Evolutionary conservation across 176 grass and related monocot species (phyloP), one percentile per base, ranked within the genome.

Genomic region (Puya raimondii): DNA sequence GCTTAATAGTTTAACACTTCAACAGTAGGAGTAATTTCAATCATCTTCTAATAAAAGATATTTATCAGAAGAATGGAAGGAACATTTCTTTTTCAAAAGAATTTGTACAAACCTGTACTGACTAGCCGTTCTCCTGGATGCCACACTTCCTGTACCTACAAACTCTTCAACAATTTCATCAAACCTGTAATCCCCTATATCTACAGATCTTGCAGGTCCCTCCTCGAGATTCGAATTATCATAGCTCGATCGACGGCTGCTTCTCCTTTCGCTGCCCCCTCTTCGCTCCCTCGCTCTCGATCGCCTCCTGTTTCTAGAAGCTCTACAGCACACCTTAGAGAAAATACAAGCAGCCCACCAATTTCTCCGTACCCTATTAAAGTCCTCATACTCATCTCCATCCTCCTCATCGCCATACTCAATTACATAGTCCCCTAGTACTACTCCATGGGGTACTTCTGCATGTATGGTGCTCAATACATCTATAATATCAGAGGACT

Each of bases 371-470:
- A 82, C 90, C 57, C 86, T 78, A 74, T 42, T 79, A 64, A 86
- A 87, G 64, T 83, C 89, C 64, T 90, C 89, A 48, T 88, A 88
- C 59, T 92, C 89, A 53, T 90, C 94, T 75, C 86, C 89, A 53
- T 79, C 71, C 59, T 97, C 94, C 73, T 92, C 89, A 80, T 93
- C 89, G 1, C 86, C 94, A 82, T 97, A 97, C 56, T 97, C 94
- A 49, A 97, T 97, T 12, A 97, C 94, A 88, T 97, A 97, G 25
- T 97, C 94, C 65, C 94, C 94, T 1, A 97, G 78, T 71, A 97
- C 84, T 14, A 97, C 88, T 2, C 86, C 94, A 67, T 85, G 91
- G 6, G 94, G 94, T 66, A 90, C 94, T 69, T 97, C 88, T 4
- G 89, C 79, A 64, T 92, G 89, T 77, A 97, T 92, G 12, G 89